Percentiles rank a stretch among this genome's conserved stretches.
Conservation (phyloP, 768 basidiomycete genomes). For the Favolaschia claudopus region DNA sequence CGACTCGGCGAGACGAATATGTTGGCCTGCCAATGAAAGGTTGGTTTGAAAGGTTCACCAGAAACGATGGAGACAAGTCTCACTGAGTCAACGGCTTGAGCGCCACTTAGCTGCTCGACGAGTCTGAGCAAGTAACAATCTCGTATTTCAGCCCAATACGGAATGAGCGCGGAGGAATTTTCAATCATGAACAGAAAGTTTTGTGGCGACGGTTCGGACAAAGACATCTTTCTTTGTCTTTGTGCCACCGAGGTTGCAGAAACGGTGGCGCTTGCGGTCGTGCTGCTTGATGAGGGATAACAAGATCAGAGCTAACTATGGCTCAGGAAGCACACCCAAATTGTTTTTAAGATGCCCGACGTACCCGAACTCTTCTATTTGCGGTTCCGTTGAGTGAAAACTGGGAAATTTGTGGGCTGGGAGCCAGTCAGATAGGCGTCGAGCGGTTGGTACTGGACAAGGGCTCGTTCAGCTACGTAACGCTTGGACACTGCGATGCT, state of each 20-base stretch:
- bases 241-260: too few species aligned
- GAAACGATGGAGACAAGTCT: slow-evolving; percentile 20
- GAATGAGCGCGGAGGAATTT: slow-evolving; percentile 56
- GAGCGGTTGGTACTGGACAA: too few species aligned
- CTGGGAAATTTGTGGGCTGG: not conserved
- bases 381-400: slow-evolving; percentile 4
- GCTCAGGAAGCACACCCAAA: not conserved
- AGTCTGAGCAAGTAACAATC: slow-evolving; percentile 54
- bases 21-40: slow-evolving; percentile 41
- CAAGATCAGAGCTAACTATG: not conserved
- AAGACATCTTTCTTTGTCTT: slow-evolving; percentile 4
- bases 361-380: slow-evolving; percentile 16
- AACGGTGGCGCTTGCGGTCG: not conserved
- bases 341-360: not conserved
- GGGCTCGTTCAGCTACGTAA: too few species aligned
- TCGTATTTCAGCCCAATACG: slow-evolving; percentile 57
- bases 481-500: not conserved
- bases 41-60: slow-evolving; percentile 11
- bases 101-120: slow-evolving; percentile 47
- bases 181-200: slow-evolving; percentile 60
- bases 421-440: slow-evolving; percentile 3
- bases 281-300: not conserved
- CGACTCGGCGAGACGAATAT: slow-evolving; percentile 56
- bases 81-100: slow-evolving; percentile 50
- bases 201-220: slow-evolving; percentile 23